Conservation (phyloP, 2,329 filamentous ascomycete species). For the Didymella lethalis region DNA sequence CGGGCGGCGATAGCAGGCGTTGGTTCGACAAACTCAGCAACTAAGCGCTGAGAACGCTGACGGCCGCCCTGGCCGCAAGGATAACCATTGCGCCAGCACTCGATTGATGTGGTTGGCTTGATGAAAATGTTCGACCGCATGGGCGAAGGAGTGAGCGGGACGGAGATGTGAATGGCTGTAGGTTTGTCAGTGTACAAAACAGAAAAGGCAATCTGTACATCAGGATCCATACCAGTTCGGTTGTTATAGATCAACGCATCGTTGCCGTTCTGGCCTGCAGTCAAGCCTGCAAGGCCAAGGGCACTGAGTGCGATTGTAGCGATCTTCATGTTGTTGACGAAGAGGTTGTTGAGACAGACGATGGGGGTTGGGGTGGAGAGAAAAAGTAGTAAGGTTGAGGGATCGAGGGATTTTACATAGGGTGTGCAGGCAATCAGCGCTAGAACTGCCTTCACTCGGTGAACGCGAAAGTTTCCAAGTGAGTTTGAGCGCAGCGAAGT, state of each 20-base stretch:
- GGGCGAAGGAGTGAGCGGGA: neutral
- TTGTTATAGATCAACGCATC: slow-evolving; percentile 9
- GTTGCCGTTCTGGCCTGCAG: slow-evolving; percentile 11
- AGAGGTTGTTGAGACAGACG: neutral
- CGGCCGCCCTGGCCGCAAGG: slow-evolving; percentile 8
- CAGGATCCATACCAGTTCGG: slow-evolving; percentile 6
- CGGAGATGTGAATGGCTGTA: neutral
- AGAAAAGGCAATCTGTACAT: slow-evolving; percentile 3
- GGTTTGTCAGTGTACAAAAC: slow-evolving; percentile 1
- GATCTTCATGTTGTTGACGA: slow-evolving; percentile 13
- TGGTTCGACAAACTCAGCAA: neutral
- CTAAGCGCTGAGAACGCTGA: slow-evolving; percentile 1
- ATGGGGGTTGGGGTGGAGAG: neutral
- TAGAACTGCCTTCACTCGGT: neutral
- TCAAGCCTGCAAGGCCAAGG: neutral
- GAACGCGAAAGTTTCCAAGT: neutral
- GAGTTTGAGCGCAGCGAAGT: neutral
- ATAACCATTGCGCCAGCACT: slow-evolving; percentile 14
- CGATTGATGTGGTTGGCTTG: neutral
- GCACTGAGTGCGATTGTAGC: slow-evolving; percentile 1
- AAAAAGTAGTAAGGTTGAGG: neutral
- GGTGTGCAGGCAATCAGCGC: neutral
- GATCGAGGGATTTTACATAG: slow-evolving; percentile 1
- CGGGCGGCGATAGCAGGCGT: neutral
- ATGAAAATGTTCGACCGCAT: neutral